phyloP scores from a whole-genome alignment of 306 rosid genomes.

The Citrullus mucosospermus region DNA sequence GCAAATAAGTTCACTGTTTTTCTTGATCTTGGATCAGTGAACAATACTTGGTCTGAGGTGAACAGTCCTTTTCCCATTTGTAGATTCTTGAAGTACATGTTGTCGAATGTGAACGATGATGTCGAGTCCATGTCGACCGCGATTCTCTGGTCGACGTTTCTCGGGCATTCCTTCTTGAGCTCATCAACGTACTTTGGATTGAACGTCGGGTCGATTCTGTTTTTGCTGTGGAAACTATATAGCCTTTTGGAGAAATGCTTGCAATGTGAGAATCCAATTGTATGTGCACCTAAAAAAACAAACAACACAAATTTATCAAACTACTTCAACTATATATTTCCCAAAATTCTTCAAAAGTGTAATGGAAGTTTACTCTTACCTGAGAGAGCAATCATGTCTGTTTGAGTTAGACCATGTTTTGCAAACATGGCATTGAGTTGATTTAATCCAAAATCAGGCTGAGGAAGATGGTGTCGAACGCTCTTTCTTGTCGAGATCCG shows the following conservation, averaged over 20 bases:
- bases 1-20: constrained; percentile 55
- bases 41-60: constrained; percentile 65
- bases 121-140: constrained; percentile 49
- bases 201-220: constrained; percentile 53
- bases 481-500: constrained; percentile 43
- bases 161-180: constrained; percentile 43
- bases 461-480: constrained; percentile 52
- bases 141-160: constrained; percentile 39
- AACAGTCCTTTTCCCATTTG: constrained; percentile 66
- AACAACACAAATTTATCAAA: background rate
- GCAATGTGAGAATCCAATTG: constrained; percentile 82
- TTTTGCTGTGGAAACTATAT: constrained; percentile 39
- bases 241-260: constrained; percentile 33
- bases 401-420: constrained; percentile 46
- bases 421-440: constrained; percentile 42
- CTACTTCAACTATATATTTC: background rate
- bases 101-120: constrained; percentile 49
- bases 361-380: constrained; percentile 25
- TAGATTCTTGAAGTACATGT: constrained; percentile 63
- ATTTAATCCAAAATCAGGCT: constrained; percentile 32
- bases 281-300: constrained; percentile 54
- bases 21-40: constrained; percentile 41
- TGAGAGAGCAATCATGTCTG: constrained; percentile 68
- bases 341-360: background rate
- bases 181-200: constrained; percentile 33